phyloP scores from a whole-genome alignment of 2,329 filamentous ascomycete species.

The Sarocladium brachiariae region DNA sequence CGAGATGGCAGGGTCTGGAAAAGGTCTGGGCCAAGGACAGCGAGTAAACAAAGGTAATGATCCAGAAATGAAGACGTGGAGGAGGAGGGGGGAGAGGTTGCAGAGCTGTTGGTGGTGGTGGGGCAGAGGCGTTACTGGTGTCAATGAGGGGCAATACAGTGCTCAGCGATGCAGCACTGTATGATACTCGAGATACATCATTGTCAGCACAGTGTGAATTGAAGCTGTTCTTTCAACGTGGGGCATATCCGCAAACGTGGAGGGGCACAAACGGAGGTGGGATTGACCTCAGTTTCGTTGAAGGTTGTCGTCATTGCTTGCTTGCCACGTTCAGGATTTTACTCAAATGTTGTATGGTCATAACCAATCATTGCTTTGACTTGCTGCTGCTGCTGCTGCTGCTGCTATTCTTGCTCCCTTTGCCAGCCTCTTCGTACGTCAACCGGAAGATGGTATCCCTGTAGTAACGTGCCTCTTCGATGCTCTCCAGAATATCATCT shows the following conservation, averaged over 20 bases:
- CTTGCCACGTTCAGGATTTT: not conserved
- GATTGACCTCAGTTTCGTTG: not conserved
- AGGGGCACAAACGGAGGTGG: slow-evolving; percentile 3
- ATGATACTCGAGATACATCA: not conserved
- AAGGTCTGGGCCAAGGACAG: slow-evolving; percentile 2
- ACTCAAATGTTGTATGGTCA: no score
- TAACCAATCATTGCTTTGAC: no score
- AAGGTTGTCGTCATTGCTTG: not conserved
- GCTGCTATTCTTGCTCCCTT: not conserved
- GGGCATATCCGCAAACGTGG: not conserved
- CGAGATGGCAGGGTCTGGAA: not conserved
- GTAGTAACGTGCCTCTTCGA: slow-evolving; percentile 84
- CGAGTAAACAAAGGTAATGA: not conserved
- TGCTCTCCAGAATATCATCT: slow-evolving; percentile 91
- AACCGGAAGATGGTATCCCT: slow-evolving; percentile 58
- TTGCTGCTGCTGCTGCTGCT: no score
- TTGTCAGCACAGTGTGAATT: not conserved
- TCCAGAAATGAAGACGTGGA: not conserved
- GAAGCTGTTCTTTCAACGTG: not conserved
- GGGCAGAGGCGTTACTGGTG: slow-evolving; percentile 8
- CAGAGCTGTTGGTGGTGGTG: slow-evolving; percentile 11
- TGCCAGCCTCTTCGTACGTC: slow-evolving; percentile 15
- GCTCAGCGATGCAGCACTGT: not conserved
- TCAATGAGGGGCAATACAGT: slow-evolving; percentile 11
- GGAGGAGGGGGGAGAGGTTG: not conserved